Conservation (phyloP, 805 yeast genomes). For the Candida corydali region DNA sequence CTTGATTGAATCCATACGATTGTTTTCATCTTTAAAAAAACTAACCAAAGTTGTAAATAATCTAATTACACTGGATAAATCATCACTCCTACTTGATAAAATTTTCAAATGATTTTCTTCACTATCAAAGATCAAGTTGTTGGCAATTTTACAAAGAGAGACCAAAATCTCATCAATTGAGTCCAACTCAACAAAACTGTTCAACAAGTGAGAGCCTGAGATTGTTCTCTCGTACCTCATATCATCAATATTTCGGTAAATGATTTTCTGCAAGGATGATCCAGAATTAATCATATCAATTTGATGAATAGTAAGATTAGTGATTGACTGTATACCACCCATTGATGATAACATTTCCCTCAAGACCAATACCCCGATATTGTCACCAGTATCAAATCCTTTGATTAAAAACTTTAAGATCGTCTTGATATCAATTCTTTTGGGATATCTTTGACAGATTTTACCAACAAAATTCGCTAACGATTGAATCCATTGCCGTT, state of each 20-base stretch:
- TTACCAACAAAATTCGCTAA: slow-evolving; percentile 76
- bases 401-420: slow-evolving; percentile 57
- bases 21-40: slow-evolving; percentile 39
- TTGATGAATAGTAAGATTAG: slow-evolving; percentile 64
- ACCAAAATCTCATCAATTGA: slow-evolving; percentile 62
- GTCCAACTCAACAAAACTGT: slow-evolving; percentile 39
- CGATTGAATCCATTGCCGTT: slow-evolving; percentile 82
- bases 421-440: slow-evolving; percentile 56
- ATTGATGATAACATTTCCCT: slow-evolving; percentile 64
- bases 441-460: slow-evolving; percentile 51
- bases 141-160: slow-evolving; percentile 49
- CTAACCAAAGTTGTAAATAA: slow-evolving; percentile 57
- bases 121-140: slow-evolving; percentile 32
- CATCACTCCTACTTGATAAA: slow-evolving; percentile 68
- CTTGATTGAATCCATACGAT: slow-evolving; percentile 36
- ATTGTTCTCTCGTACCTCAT: slow-evolving; percentile 43
- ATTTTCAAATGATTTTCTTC: slow-evolving; percentile 58
- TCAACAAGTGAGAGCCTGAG: slow-evolving; percentile 50
- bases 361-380: slow-evolving; percentile 58
- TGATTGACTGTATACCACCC: slow-evolving; percentile 73
- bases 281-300: slow-evolving; percentile 65
- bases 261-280: slow-evolving; percentile 48
- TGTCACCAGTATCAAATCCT: slow-evolving; percentile 56
- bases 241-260: slow-evolving; percentile 58
- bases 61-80: slow-evolving; percentile 61